Percentiles rank a stretch among this genome's conserved stretches.
Evolutionary conservation across 768 basidiomycete genomes (phyloP).

Genomic region (Exidia glandulosa): DNA sequence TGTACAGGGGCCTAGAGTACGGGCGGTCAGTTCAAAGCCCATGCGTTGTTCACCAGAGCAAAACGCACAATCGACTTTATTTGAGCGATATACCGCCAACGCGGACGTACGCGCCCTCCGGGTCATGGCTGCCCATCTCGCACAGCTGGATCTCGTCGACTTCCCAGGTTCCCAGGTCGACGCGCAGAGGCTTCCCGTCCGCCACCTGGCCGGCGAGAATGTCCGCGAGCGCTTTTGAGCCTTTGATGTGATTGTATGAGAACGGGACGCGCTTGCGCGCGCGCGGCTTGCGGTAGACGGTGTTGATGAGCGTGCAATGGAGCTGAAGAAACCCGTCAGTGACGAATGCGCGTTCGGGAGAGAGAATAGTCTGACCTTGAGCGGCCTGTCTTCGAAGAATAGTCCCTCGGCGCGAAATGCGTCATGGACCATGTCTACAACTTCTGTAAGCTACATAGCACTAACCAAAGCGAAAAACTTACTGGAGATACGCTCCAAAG

Average conservation of each 20-base stretch:
- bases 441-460: neutral
- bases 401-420: conserved; percentile 22
- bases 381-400: conserved; percentile 21
- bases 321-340: conserved; percentile 13
- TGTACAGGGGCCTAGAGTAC: no score
- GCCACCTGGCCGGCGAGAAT: neutral
- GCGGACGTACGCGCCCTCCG: conserved; percentile 48
- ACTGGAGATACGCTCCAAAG: conserved; percentile 27
- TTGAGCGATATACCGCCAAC: conserved; percentile 13
- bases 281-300: conserved; percentile 19
- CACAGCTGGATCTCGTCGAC: conserved; percentile 55
- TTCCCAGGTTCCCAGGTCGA: conserved; percentile 42
- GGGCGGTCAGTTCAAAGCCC: no score
- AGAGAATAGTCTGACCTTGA: conserved; percentile 19
- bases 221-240: conserved; percentile 14
- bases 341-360: neutral
- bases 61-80: no score
- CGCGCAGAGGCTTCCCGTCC: conserved; percentile 10
- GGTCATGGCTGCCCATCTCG: conserved; percentile 58
- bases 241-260: conserved; percentile 27
- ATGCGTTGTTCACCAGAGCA: no score
- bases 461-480: conserved; percentile 4
- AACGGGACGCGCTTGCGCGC: conserved; percentile 28
- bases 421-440: conserved; percentile 18
- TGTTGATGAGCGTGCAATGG: conserved; percentile 28